A percentile compares a stretch with the other conserved stretches of the same genome.
Evolutionary conservation across 306 rosid genomes (phyloP).

Genomic region (Inga leiocalycina): DNA sequence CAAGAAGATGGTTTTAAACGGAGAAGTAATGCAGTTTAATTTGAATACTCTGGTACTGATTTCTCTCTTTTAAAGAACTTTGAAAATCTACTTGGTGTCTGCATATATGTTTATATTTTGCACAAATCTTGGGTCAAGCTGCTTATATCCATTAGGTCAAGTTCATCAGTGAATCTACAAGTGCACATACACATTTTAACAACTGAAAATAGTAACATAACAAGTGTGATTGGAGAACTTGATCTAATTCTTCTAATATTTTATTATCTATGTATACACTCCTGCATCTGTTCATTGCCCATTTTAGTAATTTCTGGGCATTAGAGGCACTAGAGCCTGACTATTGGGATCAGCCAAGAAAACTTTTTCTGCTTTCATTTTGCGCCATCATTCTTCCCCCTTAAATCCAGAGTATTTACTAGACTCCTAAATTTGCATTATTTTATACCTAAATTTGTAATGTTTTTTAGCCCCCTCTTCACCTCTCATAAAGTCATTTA

Average conservation of each 20-base stretch:
- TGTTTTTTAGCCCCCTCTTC: background rate
- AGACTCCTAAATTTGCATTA: conserved; percentile 3
- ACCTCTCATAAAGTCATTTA: background rate
- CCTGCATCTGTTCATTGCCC: background rate
- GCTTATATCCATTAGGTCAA: no score
- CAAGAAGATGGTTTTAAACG: conserved; percentile 85
- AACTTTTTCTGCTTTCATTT: conserved; percentile 8
- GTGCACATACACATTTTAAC: no score
- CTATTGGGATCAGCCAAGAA: conserved; percentile 23
- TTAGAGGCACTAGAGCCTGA: conserved; percentile 13
- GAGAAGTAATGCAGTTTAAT: conserved; percentile 85
- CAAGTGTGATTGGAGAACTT: no score
- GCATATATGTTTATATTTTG: conserved; percentile 17
- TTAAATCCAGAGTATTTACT: background rate
- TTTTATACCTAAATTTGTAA: background rate
- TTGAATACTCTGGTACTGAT: conserved; percentile 64
- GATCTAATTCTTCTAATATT: background rate
- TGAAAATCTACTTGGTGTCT: conserved; percentile 12
- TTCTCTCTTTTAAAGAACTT: conserved; percentile 26
- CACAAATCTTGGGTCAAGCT: no score
- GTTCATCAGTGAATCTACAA: no score
- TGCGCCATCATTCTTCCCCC: conserved; percentile 4
- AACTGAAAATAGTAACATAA: no score
- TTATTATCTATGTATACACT: background rate
- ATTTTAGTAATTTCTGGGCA: conserved; percentile 6